Percentiles rank a stretch among this genome's conserved stretches.
These are phyloP conservation scores for Lactifluus subvellereus DNA, from an alignment of 768 basidiomycete genomes.

Conservation along the genomic window DNA sequence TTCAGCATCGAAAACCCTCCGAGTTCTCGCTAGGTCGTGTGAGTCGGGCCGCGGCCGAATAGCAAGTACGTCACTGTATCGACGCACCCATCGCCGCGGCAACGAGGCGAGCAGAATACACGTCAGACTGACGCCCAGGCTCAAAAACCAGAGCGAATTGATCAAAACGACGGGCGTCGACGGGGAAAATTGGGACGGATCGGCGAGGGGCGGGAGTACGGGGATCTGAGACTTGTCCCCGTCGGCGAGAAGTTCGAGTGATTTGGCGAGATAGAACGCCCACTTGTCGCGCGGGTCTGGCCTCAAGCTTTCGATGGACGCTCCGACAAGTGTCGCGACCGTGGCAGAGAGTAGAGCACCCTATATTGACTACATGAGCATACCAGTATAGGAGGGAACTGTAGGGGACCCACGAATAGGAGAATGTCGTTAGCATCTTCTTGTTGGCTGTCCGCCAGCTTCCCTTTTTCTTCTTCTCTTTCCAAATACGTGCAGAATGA, in stretches of 20 bases:
- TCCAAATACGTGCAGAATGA: not conserved
- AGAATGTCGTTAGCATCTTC: constrained; percentile 7
- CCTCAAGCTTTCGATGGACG: constrained; percentile 7
- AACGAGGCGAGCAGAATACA: constrained; percentile 10
- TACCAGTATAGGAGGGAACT: no score
- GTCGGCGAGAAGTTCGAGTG: constrained; percentile 1
- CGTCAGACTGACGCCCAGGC: constrained; percentile 10
- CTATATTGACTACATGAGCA: not conserved
- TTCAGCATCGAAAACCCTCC: constrained; percentile 28
- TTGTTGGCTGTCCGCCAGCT: not conserved
- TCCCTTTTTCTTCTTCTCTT: not conserved
- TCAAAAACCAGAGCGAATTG: constrained; percentile 17
- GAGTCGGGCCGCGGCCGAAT: constrained; percentile 28
- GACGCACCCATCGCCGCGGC: not conserved
- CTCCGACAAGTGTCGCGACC: constrained; percentile 10
- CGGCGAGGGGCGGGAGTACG: not conserved
- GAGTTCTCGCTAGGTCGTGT: constrained; percentile 34
- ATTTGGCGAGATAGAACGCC: constrained; percentile 8
- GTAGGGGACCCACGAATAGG: not conserved
- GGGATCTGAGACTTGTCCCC: not conserved
- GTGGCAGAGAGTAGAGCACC: constrained; percentile 12
- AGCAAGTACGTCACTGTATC: not conserved
- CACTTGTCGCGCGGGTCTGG: constrained; percentile 13
- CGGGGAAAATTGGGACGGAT: constrained; percentile 4
- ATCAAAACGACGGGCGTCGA: not conserved